Conservation (phyloP, 495 filamentous ascomycete genomes). For the Pyronema domesticum region DNA sequence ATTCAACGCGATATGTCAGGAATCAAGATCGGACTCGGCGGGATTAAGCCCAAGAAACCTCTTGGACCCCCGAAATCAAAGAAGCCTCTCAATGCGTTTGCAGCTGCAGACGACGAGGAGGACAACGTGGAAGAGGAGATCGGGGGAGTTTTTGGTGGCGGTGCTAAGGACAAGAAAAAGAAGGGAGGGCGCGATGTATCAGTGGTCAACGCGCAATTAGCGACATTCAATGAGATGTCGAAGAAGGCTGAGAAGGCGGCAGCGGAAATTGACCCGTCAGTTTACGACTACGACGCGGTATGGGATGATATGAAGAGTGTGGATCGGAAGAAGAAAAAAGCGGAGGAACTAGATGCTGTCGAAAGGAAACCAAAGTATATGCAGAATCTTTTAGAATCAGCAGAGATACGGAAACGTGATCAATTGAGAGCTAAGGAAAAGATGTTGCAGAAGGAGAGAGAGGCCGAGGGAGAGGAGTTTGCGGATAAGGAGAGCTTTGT, state of each 20-base stretch:
- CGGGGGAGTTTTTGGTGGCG: slow-evolving; percentile 5
- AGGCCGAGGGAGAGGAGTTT: slow-evolving; percentile 84
- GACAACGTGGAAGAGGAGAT: not conserved
- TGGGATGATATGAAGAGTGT: slow-evolving; percentile 42
- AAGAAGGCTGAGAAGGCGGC: slow-evolving; percentile 40
- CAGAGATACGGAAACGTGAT: slow-evolving; percentile 77
- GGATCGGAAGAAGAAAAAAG: slow-evolving; percentile 25
- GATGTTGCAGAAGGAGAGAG: slow-evolving; percentile 68
- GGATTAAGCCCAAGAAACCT: slow-evolving; percentile 9
- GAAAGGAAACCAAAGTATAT: slow-evolving; percentile 67
- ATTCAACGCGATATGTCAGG: not conserved
- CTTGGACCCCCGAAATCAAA: slow-evolving; percentile 18
- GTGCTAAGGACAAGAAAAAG: slow-evolving; percentile 3
- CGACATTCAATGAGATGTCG: slow-evolving; percentile 19
- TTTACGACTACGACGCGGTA: slow-evolving; percentile 50
- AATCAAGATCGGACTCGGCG: not conserved
- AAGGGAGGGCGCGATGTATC: slow-evolving; percentile 5
- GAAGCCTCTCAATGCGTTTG: slow-evolving; percentile 8
- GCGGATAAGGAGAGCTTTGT: slow-evolving; percentile 94
- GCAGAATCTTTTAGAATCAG: slow-evolving; percentile 55
- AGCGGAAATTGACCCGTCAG: slow-evolving; percentile 41
- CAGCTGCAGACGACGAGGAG: slow-evolving; percentile 9
- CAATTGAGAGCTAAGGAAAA: slow-evolving; percentile 75
- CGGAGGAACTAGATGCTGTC: slow-evolving; percentile 21
- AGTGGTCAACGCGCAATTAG: slow-evolving; percentile 18